Conservation (phyloP, 1,139 yeast genomes). For the Hemisphaericaspora xylofermentans region DNA sequence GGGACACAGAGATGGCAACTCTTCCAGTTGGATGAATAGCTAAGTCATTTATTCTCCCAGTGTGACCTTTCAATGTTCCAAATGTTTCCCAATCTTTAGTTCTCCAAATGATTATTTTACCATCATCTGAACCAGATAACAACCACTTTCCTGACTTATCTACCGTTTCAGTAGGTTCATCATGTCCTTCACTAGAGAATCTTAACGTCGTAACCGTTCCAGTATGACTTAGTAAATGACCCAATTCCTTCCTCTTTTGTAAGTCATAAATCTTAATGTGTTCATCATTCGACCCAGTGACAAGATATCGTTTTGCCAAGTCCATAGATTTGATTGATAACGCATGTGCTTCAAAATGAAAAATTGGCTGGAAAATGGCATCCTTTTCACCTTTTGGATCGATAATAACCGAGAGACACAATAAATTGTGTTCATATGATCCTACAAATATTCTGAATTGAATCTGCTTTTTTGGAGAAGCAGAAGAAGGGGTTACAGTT, state of each 20-base stretch:
- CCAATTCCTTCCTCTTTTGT: conserved; percentile 91
- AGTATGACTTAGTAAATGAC: conserved; percentile 83
- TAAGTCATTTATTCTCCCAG: conserved; percentile 72
- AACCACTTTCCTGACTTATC: conserved; percentile 76
- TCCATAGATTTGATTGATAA: conserved; percentile 85
- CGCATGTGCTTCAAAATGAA: conserved; percentile 94
- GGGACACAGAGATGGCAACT: conserved; percentile 86
- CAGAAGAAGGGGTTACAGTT: conserved; percentile 3
- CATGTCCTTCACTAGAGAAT: conserved; percentile 55
- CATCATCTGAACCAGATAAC: conserved; percentile 88
- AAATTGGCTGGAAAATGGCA: conserved; percentile 85
- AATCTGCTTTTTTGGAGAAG: conserved; percentile 10
- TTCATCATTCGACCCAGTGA: conserved; percentile 95
- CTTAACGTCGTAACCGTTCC: conserved; percentile 80
- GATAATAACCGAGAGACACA: conserved; percentile 75
- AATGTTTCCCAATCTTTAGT: conserved; percentile 95
- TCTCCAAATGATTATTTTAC: conserved; percentile 88
- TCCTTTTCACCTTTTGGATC: conserved; percentile 25
- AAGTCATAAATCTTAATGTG: conserved; percentile 92
- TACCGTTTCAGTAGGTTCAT: conserved; percentile 15
- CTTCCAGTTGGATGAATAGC: conserved; percentile 93
- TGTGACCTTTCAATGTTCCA: conserved; percentile 85
- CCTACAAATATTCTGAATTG: conserved; percentile 85
- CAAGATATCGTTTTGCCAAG: conserved; percentile 78
- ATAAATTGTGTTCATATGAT: conserved; percentile 89